Evolutionary conservation across 2,329 filamentous ascomycete genomes (phyloP), one percentile per base, ranked within the genome.

Genomic region (Diplodia intermedia): DNA sequence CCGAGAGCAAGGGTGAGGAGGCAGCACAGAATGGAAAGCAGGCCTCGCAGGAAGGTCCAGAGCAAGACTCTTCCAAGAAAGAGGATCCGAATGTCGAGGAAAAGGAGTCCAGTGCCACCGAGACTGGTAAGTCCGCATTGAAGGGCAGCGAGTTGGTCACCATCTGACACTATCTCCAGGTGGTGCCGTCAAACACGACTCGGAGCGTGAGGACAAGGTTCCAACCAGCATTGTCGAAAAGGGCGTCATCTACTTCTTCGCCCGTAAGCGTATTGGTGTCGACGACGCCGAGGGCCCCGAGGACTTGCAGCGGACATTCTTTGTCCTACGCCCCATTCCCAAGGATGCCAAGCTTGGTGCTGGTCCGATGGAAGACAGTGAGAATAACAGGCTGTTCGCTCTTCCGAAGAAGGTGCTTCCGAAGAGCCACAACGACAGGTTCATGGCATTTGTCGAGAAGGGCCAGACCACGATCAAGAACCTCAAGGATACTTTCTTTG

Each of bases 191-290:
- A 79, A 82, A 69, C 80, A 84, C 61, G 84, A 85, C 2, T 77
- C 82, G 20, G 76, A 84, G 62, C 83, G 86, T 52, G 83, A 84
- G 72, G 78, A 84, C 54, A 78, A 81, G 2, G 78, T 85, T 49
- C 83, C 88, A 1, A 86, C 85, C 6, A 89, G 83, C 69, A 88
- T 97, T 29, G 84, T 96, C 2, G 93, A 97, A 75, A 97, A 95
- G 74, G 93, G 93, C 3, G 86, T 95, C 72, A 89, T 97, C 72
- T 97, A 97, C 83, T 97, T 97, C 84, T 96, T 97, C 82, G 90
- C 91, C 73, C 89, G 93, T 20, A 88, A 89, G 8, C 89, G 92
- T 14, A 91, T 97, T 47, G 87, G 88, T 62, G 85, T 91, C 31
- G 87, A 92, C 4, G 85, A 91, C 7, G 89, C 92, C 0, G 85